Base-by-base conservation (phyloP, 1,284 basidiomycete species). In the Volvariella volvacea region DNA sequence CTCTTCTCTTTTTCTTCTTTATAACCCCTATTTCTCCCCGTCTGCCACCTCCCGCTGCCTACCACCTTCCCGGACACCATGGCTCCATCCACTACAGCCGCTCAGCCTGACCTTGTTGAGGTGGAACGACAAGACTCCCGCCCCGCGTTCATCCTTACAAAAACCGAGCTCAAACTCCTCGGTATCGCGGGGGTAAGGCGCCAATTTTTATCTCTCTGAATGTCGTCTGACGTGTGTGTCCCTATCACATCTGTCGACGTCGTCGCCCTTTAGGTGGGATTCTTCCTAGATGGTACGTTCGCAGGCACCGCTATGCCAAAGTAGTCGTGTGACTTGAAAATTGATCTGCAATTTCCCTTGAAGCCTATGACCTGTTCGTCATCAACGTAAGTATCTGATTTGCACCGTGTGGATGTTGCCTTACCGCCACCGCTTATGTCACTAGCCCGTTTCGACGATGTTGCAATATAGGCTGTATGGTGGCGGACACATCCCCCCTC, bases 321-420 rank as follows among this genome's bases (percentile, higher is more conserved):
- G 12, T 12, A 12, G 25, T 28, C 12, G 12, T 28, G n/a, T n/a
- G n/a, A 28, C 25, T 28, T 12, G 6, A 28, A 28, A 6, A 28
- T 28, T 28, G 25, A 28, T 12, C 12, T 28, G 12, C 41, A 19
- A 21, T 7, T 15, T 45, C 20, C 17, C 42, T 39, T 15, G 17
- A 47, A 83, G 82, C 83, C 2, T 86, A 88, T 52, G 83, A 88
- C 58, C 65, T 88, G 12, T 88, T 88, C 63, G 79, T 88, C 49
- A 87, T 88, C 63, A 88, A 88, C 60, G 80, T 78, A 50, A 42
- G 74, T 54, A 2, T 10, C 40, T 19, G 30, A 28, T 3, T 28
- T 6, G 6, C 6, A 6, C 25, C 6, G 6, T 28, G 25, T 28
- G 6, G 6, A 12, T 12, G 3, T 30, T 8, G 7, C n/a, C 10